A percentile compares a stretch with the other conserved stretches of the same genome.
phyloP scores from a whole-genome alignment of 257 asterid genomes.

The Solanum clarkiae region DNA sequence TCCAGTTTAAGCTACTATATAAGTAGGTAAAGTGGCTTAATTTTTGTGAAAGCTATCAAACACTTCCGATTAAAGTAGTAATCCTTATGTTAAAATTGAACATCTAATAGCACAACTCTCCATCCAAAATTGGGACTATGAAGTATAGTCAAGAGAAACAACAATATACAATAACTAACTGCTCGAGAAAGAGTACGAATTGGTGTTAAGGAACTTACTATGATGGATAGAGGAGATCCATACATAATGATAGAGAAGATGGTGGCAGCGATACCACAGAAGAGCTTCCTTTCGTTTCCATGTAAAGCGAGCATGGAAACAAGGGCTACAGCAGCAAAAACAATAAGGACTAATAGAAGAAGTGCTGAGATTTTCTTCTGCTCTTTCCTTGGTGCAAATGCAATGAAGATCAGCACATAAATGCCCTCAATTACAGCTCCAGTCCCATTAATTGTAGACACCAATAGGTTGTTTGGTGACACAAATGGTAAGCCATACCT shows the following conservation, averaged over 20 bases:
- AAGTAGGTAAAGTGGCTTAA: background rate
- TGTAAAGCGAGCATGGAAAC: constrained; percentile 60
- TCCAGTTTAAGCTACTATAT: background rate
- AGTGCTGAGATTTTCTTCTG: constrained; percentile 41
- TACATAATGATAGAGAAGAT: constrained; percentile 79
- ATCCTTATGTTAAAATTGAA: background rate
- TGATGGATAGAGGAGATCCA: constrained; percentile 68
- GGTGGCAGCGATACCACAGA: constrained; percentile 70
- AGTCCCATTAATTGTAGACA: constrained; percentile 60
- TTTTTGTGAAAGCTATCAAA: background rate
- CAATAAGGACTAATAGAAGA: constrained; percentile 23
- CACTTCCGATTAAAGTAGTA: background rate
- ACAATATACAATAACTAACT: background rate
- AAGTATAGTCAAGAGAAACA: background rate
- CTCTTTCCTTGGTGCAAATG: constrained; percentile 50
- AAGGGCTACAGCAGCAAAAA: constrained; percentile 35
- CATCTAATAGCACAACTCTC: background rate
- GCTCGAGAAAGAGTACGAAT: background rate
- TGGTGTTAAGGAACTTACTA: constrained; percentile 16
- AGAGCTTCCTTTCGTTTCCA: constrained; percentile 40
- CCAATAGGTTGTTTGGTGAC: constrained; percentile 68
- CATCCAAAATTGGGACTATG: background rate
- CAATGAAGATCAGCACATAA: constrained; percentile 44
- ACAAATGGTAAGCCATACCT: constrained; percentile 94
- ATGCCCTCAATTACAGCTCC: constrained; percentile 52